Percentiles rank a stretch among this genome's conserved stretches.
These are phyloP conservation scores for Fusarium albidum DNA, from an alignment of 2,329 filamentous ascomycete species.

Conservation along the genomic window DNA sequence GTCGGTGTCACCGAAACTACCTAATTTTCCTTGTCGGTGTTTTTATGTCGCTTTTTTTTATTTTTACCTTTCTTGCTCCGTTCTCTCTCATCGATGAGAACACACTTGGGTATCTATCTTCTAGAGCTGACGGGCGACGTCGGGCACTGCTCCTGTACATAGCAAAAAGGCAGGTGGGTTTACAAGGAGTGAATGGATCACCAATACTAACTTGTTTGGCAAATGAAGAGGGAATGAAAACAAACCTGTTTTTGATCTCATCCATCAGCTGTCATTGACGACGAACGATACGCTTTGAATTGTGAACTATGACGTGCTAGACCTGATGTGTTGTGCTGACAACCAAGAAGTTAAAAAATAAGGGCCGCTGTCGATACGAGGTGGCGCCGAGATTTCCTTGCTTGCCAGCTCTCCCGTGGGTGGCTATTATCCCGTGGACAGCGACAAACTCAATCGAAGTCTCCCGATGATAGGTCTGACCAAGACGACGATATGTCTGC, in stretches of 20 bases:
- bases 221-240: too few species aligned
- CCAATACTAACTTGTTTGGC: constrained; percentile 25
- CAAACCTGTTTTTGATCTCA: constrained; percentile 18
- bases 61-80: constrained; percentile 13
- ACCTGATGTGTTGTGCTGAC: neutral
- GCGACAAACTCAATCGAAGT: too few species aligned
- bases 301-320: constrained; percentile 22
- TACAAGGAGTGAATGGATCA: constrained; percentile 14
- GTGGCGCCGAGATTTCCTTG: constrained; percentile 20
- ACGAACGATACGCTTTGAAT: neutral
- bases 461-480: too few species aligned
- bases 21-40: constrained; percentile 32
- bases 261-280: neutral
- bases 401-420: too few species aligned
- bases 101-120: constrained; percentile 25
- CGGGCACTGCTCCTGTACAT: constrained; percentile 33
- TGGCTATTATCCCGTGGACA: too few species aligned
- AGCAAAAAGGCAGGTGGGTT: constrained; percentile 31
- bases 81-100: constrained; percentile 13
- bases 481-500: too few species aligned
- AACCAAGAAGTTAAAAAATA: constrained; percentile 9
- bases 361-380: constrained; percentile 10
- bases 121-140: constrained; percentile 33
- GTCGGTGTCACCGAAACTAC: constrained; percentile 35
- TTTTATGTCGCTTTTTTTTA: constrained; percentile 15